phyloP scores from a whole-genome alignment of 345 rosid species.

The Dipteronia sinensis region DNA sequence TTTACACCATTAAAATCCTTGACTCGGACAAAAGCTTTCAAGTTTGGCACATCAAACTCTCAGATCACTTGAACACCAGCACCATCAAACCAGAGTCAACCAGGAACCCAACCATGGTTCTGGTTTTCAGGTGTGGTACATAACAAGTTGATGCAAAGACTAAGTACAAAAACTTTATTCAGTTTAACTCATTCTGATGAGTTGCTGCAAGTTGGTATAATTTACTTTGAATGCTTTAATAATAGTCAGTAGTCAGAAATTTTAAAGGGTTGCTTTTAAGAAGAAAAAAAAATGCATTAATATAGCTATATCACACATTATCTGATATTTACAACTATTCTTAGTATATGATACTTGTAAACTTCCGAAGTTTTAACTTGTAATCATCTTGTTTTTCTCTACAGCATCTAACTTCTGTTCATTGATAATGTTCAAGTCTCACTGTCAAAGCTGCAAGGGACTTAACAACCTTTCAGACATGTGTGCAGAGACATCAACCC shows the following conservation, averaged over 20 bases:
- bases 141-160: neutral
- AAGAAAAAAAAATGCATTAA: neutral
- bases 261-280: neutral
- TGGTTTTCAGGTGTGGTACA: constrained; percentile 1
- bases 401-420: neutral
- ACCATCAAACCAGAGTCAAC: neutral
- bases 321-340: neutral
- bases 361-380: neutral
- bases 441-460: neutral
- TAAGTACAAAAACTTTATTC: neutral
- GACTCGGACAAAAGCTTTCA: neutral
- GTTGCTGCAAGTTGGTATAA: neutral
- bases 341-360: neutral
- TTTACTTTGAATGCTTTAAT: neutral
- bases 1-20: neutral
- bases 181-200: neutral
- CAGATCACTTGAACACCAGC: neutral
- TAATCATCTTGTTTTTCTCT: neutral
- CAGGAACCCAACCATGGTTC: neutral
- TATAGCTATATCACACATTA: neutral
- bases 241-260: neutral
- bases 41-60: neutral
- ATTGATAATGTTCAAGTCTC: neutral
- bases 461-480: neutral
- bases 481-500: neutral